phyloP scores from a whole-genome alignment of 1,284 basidiomycete genomes.

The Irpex sp. region DNA sequence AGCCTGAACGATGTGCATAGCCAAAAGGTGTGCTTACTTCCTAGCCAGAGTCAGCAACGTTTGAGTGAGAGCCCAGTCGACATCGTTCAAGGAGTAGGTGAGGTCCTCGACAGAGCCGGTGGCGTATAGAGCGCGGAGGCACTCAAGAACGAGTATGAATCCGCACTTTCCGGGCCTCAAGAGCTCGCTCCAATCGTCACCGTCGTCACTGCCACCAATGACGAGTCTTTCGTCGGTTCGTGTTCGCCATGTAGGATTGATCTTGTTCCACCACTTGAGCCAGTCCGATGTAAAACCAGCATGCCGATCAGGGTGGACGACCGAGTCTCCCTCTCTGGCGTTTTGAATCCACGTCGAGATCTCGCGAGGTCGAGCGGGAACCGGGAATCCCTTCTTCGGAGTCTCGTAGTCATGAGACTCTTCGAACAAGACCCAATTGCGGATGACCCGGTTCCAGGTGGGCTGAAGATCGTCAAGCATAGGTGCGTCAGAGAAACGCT shows the following conservation, averaged over 20 bases:
- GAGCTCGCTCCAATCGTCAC: background rate
- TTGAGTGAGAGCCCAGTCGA: background rate
- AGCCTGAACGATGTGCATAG: background rate
- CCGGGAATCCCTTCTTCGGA: background rate
- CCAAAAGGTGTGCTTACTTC: background rate
- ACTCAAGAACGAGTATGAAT: background rate
- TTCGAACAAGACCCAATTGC: background rate
- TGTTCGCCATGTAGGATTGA: constrained; percentile 6
- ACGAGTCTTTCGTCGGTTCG: background rate
- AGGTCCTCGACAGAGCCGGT: background rate
- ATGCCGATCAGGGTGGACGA: background rate
- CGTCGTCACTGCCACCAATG: constrained; percentile 4
- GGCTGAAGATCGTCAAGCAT: background rate
- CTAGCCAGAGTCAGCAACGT: background rate
- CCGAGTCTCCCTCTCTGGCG: background rate
- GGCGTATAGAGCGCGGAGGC: background rate
- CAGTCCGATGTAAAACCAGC: background rate
- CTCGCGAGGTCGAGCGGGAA: background rate
- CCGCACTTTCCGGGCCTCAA: constrained; percentile 1
- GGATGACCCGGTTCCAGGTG: background rate
- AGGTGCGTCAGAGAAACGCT: background rate
- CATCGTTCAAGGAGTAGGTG: background rate
- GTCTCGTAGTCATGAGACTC: background rate
- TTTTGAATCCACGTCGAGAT: constrained; percentile 1
- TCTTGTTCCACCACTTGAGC: constrained; percentile 1